These are phyloP conservation scores for Thuidium tamariscinum DNA, from an alignment of 225 moss, liverwort and hornwort species.

Conservation along the genomic window DNA sequence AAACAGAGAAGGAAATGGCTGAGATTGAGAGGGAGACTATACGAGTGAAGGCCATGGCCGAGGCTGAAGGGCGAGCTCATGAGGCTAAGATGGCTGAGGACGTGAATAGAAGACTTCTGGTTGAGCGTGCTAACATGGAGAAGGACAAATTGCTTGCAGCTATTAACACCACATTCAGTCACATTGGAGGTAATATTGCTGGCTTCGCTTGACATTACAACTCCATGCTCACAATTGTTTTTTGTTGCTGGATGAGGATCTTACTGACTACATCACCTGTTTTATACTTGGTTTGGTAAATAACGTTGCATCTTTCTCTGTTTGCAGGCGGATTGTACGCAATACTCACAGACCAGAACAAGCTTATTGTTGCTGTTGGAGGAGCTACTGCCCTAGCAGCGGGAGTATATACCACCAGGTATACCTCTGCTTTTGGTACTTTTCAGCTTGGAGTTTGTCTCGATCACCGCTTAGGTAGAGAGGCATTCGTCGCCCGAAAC, in stretches of 20 bases:
- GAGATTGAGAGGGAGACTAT: constrained; percentile 91
- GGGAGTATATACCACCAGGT: constrained; percentile 86
- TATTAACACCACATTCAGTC: constrained; percentile 65
- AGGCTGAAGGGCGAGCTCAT: constrained; percentile 84
- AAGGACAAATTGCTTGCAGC: constrained; percentile 91
- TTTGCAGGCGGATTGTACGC: constrained; percentile 63
- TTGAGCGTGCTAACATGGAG: constrained; percentile 77
- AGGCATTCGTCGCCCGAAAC: not conserved
- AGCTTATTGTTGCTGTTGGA: constrained; percentile 70
- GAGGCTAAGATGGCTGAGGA: constrained; percentile 83
- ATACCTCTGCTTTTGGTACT: not conserved
- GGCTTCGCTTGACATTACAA: not conserved
- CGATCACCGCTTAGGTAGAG: not conserved
- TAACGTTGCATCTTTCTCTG: not conserved
- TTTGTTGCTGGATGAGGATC: not conserved
- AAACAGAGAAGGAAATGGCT: constrained; percentile 73
- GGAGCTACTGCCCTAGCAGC: constrained; percentile 89
- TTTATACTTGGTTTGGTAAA: not conserved
- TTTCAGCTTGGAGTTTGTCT: not conserved
- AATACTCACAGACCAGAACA: constrained; percentile 79
- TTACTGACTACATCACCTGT: not conserved
- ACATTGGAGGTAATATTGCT: constrained; percentile 56
- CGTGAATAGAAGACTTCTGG: constrained; percentile 69
- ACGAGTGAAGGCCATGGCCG: constrained; percentile 79
- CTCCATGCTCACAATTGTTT: not conserved